Conservation (phyloP, 1,139 yeast species). For the Zygotorulaspora mrakii region DNA sequence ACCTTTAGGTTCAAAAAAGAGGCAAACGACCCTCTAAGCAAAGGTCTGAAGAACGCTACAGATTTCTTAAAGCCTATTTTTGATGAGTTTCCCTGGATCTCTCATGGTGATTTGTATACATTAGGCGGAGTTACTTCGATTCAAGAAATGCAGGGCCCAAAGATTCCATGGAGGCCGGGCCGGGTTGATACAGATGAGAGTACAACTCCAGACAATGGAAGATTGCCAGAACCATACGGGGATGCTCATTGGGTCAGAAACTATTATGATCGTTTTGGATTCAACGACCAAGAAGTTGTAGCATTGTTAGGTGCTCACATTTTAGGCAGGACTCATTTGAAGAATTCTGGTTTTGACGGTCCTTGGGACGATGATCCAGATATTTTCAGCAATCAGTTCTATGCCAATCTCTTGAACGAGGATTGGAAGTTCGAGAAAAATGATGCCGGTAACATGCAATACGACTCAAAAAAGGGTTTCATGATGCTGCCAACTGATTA, state of each 20-base stretch:
- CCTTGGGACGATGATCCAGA: slow-evolving; percentile 95
- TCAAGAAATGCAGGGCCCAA: slow-evolving; percentile 86
- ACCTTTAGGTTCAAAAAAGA: slow-evolving; percentile 74
- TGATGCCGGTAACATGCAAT: slow-evolving; percentile 69
- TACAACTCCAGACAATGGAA: slow-evolving; percentile 60
- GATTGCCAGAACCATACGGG: slow-evolving; percentile 75
- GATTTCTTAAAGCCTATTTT: slow-evolving; percentile 59
- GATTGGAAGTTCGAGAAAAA: slow-evolving; percentile 75
- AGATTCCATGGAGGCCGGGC: slow-evolving; percentile 84
- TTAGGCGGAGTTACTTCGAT: slow-evolving; percentile 81
- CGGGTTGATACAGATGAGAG: slow-evolving; percentile 52
- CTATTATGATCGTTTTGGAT: slow-evolving; percentile 68
- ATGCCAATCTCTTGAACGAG: slow-evolving; percentile 57
- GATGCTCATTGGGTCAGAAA: slow-evolving; percentile 67
- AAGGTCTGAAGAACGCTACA: slow-evolving; percentile 65
- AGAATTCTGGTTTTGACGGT: slow-evolving; percentile 75
- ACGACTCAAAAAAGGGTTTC: slow-evolving; percentile 66
- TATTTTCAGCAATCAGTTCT: slow-evolving; percentile 79
- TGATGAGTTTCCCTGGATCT: slow-evolving; percentile 64
- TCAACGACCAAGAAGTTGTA: slow-evolving; percentile 78
- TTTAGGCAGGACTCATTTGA: slow-evolving; percentile 69
- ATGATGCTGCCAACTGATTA: slow-evolving; percentile 92
- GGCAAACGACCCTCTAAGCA: slow-evolving; percentile 65
- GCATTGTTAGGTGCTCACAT: slow-evolving; percentile 88
- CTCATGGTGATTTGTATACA: slow-evolving; percentile 86